A percentile compares a stretch with the other conserved stretches of the same genome.
phyloP scores from a whole-genome alignment of 192 early-diverging fungal genomes.

The Dissophora globulifera region DNA sequence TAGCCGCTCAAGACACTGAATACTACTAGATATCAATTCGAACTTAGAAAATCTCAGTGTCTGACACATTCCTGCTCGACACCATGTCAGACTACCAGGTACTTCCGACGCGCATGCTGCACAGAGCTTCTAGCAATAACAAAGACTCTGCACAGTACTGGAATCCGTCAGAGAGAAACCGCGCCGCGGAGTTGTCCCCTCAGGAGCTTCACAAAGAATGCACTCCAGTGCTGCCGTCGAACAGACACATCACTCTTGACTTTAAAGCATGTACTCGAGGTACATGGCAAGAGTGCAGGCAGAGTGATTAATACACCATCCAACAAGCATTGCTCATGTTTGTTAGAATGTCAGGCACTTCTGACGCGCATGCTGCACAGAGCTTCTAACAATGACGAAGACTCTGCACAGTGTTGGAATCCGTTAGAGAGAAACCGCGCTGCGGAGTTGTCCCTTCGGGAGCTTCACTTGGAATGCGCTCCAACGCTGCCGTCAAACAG shows the following conservation, averaged over 20 bases:
- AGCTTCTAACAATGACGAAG: conserved; percentile 27
- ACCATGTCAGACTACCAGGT: conserved; percentile 31
- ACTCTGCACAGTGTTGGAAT: conserved; percentile 28
- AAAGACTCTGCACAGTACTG: too few relatives aligned
- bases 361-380: conserved; percentile 14
- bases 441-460: conserved; percentile 23
- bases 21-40: not conserved
- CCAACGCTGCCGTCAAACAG: conserved; percentile 32
- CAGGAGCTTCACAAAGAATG: too few relatives aligned
- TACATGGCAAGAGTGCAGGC: too few relatives aligned
- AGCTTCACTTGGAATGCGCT: conserved; percentile 23
- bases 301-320: too few relatives aligned
- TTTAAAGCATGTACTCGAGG: too few relatives aligned
- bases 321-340: too few relatives aligned
- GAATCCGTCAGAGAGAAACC: too few relatives aligned
- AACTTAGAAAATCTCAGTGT: conserved; percentile 20
- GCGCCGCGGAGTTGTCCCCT: too few relatives aligned
- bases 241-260: too few relatives aligned
- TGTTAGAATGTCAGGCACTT: conserved; percentile 30
- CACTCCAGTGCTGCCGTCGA: too few relatives aligned
- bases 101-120: too few relatives aligned
- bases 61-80: conserved; percentile 33
- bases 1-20: conserved; percentile 1
- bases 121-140: too few relatives aligned
- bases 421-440: conserved; percentile 15